Percentiles rank a stretch among this genome's conserved stretches.
Evolutionary conservation across 495 filamentous ascomycete species (phyloP).

Genomic region (Penicillium alfredii): DNA sequence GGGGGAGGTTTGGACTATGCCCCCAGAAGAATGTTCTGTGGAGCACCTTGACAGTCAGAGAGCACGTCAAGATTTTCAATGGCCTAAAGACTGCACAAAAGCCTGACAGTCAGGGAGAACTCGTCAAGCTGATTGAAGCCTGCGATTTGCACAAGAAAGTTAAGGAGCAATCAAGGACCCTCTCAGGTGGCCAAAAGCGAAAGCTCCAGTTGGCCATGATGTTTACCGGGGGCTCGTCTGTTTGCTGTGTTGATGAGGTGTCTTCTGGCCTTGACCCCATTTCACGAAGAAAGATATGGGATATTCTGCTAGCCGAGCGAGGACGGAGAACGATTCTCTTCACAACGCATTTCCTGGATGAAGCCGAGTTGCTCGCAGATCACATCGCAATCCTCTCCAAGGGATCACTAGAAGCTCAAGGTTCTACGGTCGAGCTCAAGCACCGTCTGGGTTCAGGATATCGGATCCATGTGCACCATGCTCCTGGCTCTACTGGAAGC

Average conservation of each 20-base stretch:
- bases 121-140: slow-evolving; percentile 52
- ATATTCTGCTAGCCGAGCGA: slow-evolving; percentile 75
- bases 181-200: slow-evolving; percentile 84
- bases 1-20: slow-evolving; percentile 76
- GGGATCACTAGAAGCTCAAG: slow-evolving; percentile 61
- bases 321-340: slow-evolving; percentile 72
- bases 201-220: slow-evolving; percentile 93
- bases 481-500: slow-evolving; percentile 26
- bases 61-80: slow-evolving; percentile 77
- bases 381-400: slow-evolving; percentile 73
- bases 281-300: slow-evolving; percentile 78
- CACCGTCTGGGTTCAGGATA: slow-evolving; percentile 67
- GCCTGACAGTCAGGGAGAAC: slow-evolving; percentile 47
- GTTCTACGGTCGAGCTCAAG: slow-evolving; percentile 74
- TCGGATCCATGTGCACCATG: slow-evolving; percentile 61
- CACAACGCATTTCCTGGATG: slow-evolving; percentile 80
- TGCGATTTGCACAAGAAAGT: slow-evolving; percentile 69
- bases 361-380: slow-evolving; percentile 70
- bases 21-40: slow-evolving; percentile 89
- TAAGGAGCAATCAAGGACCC: slow-evolving; percentile 56
- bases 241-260: slow-evolving; percentile 88
- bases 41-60: slow-evolving; percentile 73
- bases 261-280: slow-evolving; percentile 78
- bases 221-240: slow-evolving; percentile 75
- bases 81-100: slow-evolving; percentile 57